Percentiles rank a stretch among this genome's conserved stretches.
Evolutionary conservation across 2,329 filamentous ascomycete genomes (phyloP).

Genomic region (Seiridium cupressi): DNA sequence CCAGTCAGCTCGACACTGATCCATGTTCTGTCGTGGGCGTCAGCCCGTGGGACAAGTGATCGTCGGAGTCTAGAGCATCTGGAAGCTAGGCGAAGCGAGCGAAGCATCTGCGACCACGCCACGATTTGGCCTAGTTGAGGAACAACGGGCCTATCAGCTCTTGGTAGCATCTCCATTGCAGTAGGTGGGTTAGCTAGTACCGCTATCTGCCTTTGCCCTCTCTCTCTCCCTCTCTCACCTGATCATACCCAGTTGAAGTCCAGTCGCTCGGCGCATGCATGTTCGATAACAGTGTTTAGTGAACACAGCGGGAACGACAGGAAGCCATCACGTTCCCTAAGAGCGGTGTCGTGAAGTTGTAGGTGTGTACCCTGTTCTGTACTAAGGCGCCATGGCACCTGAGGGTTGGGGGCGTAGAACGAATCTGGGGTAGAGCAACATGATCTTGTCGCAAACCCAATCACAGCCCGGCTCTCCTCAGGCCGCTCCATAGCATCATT

Average conservation of each 20-base stretch:
- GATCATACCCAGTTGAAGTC: background rate
- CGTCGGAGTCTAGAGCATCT: constrained; percentile 6
- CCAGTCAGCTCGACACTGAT: constrained; percentile 1
- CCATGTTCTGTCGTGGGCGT: background rate
- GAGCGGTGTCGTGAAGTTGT: background rate
- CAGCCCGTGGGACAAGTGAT: constrained; percentile 2
- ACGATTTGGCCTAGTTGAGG: background rate
- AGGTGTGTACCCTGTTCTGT: background rate
- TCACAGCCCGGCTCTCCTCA: background rate
- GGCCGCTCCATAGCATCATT: background rate
- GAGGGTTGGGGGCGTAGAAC: background rate
- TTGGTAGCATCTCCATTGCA: background rate
- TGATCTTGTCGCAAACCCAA: background rate
- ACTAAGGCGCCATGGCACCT: background rate
- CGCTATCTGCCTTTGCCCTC: no score
- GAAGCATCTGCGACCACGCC: background rate
- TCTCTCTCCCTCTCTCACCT: background rate
- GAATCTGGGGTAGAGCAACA: constrained; percentile 7
- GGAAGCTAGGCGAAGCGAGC: background rate
- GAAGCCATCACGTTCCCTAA: background rate
- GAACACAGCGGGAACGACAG: background rate
- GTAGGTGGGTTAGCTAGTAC: background rate
- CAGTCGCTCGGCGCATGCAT: background rate
- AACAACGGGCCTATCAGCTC: background rate
- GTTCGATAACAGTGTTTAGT: background rate